phyloP scores from a whole-genome alignment of 495 filamentous ascomycete genomes.

The Lasiosphaeria ovina region DNA sequence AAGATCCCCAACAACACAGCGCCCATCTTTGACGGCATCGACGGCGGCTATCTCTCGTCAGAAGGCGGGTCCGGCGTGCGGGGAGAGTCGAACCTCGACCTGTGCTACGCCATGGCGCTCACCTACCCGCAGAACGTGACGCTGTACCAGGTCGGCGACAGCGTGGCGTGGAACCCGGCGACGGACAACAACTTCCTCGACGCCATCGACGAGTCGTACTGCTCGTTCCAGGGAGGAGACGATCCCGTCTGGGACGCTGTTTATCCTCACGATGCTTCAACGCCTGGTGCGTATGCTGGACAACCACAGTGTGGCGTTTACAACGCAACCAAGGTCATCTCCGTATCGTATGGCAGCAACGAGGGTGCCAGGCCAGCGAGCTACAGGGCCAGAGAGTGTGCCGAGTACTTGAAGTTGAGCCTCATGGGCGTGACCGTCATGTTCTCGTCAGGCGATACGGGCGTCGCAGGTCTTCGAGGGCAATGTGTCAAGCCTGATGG shows the following conservation, averaged over 20 bases:
- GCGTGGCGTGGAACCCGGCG: slow-evolving; percentile 46
- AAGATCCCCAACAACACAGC: slow-evolving; percentile 8
- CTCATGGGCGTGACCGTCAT: slow-evolving; percentile 58
- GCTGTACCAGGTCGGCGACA: slow-evolving; percentile 57
- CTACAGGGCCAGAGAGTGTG: slow-evolving; percentile 31
- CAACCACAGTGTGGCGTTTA: slow-evolving; percentile 50
- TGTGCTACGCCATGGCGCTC: slow-evolving; percentile 29
- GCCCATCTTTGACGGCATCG: slow-evolving; percentile 23
- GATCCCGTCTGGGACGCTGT: slow-evolving; percentile 38
- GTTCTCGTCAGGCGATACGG: slow-evolving; percentile 58
- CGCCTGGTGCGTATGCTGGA: slow-evolving; percentile 8
- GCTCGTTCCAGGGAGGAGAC: slow-evolving; percentile 42
- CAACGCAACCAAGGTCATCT: slow-evolving; percentile 34
- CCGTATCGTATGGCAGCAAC: slow-evolving; percentile 31
- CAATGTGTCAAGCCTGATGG: slow-evolving; percentile 15
- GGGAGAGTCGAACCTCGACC: slow-evolving; percentile 31
- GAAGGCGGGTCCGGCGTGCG: slow-evolving; percentile 26
- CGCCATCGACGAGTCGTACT: slow-evolving; percentile 60
- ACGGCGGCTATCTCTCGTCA: slow-evolving; percentile 24
- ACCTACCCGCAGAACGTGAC: slow-evolving; percentile 57
- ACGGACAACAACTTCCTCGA: slow-evolving; percentile 51
- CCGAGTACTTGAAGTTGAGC: slow-evolving; percentile 58
- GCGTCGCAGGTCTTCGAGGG: slow-evolving; percentile 36
- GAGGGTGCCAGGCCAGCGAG: slow-evolving; percentile 24
- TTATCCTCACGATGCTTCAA: slow-evolving; percentile 48